Conservation (phyloP, 1,284 basidiomycete species). For the Inonotus hispidus region DNA sequence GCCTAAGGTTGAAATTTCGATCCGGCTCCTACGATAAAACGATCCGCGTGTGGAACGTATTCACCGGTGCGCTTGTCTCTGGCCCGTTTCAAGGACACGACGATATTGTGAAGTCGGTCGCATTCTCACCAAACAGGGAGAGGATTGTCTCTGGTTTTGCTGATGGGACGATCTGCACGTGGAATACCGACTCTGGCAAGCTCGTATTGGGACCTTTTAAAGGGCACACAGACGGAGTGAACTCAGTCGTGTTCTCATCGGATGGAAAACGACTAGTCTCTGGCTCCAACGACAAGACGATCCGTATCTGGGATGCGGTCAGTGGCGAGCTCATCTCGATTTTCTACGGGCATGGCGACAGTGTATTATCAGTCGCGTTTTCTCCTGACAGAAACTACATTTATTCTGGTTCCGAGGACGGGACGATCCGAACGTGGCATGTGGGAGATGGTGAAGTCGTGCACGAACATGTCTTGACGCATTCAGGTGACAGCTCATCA, state of each 20-base stretch:
- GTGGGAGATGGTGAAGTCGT: not conserved
- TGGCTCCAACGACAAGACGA: not conserved
- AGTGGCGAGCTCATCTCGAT: not conserved
- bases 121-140: slow-evolving; percentile 33
- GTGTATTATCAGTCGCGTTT: slow-evolving; percentile 14
- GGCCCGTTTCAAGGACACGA: slow-evolving; percentile 30
- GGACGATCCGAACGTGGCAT: slow-evolving; percentile 1
- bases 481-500: too few relatives aligned
- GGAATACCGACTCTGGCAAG: slow-evolving; percentile 61
- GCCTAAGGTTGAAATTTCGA: too few relatives aligned
- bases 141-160: slow-evolving; percentile 15
- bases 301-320: slow-evolving; percentile 2
- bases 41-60: slow-evolving; percentile 73
- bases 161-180: slow-evolving; percentile 96
- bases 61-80: slow-evolving; percentile 26
- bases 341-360: slow-evolving; percentile 11
- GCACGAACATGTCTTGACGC: not conserved
- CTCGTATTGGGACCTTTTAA: not conserved
- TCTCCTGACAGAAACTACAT: slow-evolving; percentile 5
- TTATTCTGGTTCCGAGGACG: not conserved
- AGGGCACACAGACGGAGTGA: slow-evolving; percentile 9
- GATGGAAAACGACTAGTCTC: not conserved
- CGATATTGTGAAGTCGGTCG: slow-evolving; percentile 37
- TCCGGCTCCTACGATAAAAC: too few relatives aligned
- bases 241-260: slow-evolving; percentile 15